Evolutionary conservation across 225 moss, liverwort and hornwort species (phyloP).

Genomic region (Marchantia paleacea): DNA sequence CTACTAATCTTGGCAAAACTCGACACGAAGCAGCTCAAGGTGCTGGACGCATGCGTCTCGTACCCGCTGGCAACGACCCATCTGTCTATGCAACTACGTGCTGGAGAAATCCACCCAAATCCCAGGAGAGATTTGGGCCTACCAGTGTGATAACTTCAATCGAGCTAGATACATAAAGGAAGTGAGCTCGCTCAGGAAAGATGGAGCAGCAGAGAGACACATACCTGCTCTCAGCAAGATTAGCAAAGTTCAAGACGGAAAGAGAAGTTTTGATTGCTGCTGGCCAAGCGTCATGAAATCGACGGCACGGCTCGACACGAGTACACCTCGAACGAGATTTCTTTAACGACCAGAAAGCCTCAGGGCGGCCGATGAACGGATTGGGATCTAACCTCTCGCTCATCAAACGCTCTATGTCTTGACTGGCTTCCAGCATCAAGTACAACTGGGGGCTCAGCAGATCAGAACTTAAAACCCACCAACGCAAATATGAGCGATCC

Average conservation of each 20-base stretch:
- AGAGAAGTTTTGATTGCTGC: constrained; percentile 20
- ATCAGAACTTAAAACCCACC: not conserved
- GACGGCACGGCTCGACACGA: constrained; percentile 14
- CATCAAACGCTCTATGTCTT: constrained; percentile 26
- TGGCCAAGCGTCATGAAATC: not conserved
- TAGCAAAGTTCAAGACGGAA: constrained; percentile 15
- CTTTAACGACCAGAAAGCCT: constrained; percentile 18
- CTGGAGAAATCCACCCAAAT: not conserved
- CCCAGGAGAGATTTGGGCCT: too few species aligned
- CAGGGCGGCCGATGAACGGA: constrained; percentile 21
- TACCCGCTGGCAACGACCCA: not conserved
- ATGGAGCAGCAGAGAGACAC: not conserved
- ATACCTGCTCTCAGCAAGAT: constrained; percentile 23
- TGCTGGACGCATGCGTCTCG: not conserved
- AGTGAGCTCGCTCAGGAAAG: not conserved
- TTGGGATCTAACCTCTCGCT: constrained; percentile 20
- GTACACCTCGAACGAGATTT: constrained; percentile 16
- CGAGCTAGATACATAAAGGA: not conserved
- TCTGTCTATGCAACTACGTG: not conserved
- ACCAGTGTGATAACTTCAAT: not conserved
- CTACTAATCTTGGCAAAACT: not conserved
- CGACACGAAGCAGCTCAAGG: not conserved
- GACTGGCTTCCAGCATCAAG: constrained; percentile 26
- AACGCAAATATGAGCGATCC: not conserved
- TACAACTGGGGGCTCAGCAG: constrained; percentile 25